Conservation (phyloP, 2,329 filamentous ascomycete genomes). For the Cucurbitaria berberidis region DNA sequence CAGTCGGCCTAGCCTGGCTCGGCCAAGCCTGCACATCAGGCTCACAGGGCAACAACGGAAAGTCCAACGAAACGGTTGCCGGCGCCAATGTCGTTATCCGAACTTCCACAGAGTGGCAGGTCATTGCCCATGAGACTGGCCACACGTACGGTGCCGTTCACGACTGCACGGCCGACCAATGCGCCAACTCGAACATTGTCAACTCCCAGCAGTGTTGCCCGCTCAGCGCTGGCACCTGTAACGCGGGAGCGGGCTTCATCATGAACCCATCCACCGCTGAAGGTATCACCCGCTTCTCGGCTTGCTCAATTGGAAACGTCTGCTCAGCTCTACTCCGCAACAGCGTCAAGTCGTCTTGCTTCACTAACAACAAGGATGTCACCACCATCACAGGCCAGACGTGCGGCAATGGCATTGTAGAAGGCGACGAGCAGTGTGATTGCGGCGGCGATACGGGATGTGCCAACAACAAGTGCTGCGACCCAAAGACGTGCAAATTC, state of each 20-base stretch:
- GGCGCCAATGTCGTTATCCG: slow-evolving; percentile 89
- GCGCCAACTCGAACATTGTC: slow-evolving; percentile 65
- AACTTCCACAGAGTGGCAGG: slow-evolving; percentile 87
- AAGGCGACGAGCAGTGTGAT: slow-evolving; percentile 92
- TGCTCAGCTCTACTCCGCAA: slow-evolving; percentile 82
- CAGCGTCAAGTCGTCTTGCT: slow-evolving; percentile 75
- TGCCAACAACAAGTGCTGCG: slow-evolving; percentile 78
- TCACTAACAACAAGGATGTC: slow-evolving; percentile 85
- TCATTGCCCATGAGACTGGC: slow-evolving; percentile 91
- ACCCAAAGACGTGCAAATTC: slow-evolving; percentile 87
- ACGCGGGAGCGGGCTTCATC: slow-evolving; percentile 80
- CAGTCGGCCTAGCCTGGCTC: slow-evolving; percentile 92
- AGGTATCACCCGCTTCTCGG: slow-evolving; percentile 79
- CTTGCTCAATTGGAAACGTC: slow-evolving; percentile 90
- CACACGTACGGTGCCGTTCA: slow-evolving; percentile 97
- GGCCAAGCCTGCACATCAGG: slow-evolving; percentile 79
- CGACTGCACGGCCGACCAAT: slow-evolving; percentile 78
- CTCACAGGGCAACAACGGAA: slow-evolving; percentile 54
- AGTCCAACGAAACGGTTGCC: slow-evolving; percentile 72
- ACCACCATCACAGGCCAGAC: slow-evolving; percentile 80
- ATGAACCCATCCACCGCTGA: slow-evolving; percentile 91
- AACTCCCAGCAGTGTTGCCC: slow-evolving; percentile 79
- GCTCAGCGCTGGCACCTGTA: slow-evolving; percentile 68
- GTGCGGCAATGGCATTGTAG: slow-evolving; percentile 97
- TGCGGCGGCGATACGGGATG: slow-evolving; percentile 81